These are phyloP conservation scores for Pholiota microspora DNA, from an alignment of 768 basidiomycete genomes.

Conservation along the genomic window DNA sequence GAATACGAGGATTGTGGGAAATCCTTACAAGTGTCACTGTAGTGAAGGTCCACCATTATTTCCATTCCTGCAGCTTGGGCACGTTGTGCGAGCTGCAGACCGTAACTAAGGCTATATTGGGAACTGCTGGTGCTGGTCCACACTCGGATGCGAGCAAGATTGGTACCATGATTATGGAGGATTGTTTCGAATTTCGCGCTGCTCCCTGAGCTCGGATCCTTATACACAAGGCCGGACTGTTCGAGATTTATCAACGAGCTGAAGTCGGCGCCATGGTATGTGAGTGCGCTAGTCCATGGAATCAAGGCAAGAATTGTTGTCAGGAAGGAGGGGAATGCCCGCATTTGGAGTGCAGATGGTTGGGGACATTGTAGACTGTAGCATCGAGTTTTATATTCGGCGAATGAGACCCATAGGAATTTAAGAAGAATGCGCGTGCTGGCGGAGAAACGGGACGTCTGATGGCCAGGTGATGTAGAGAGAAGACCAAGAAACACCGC, in stretches of 20 bases:
- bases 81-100: conserved; percentile 51
- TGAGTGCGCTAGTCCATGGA: conserved; percentile 32
- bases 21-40: conserved; percentile 57
- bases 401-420: background rate
- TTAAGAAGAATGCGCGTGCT: background rate
- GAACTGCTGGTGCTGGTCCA: conserved; percentile 59
- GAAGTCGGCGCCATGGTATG: conserved; percentile 55
- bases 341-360: conserved; percentile 18
- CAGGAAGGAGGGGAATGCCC: conserved; percentile 20
- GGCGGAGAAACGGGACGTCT: background rate
- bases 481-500: background rate
- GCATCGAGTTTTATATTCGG: background rate
- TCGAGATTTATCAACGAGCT: conserved; percentile 54
- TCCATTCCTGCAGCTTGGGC: conserved; percentile 56
- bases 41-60: conserved; percentile 57
- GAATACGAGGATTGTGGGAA: no score
- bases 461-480: background rate
- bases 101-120: conserved; percentile 51
- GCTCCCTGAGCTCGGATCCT: conserved; percentile 28
- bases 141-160: conserved; percentile 56
- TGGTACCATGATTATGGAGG: conserved; percentile 49
- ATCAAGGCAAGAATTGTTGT: conserved; percentile 18
- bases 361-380: background rate
- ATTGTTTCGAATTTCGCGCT: conserved; percentile 48
- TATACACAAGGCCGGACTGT: conserved; percentile 41